Percentiles rank a stretch among this genome's conserved stretches.
Conservation (phyloP, 441 rosid genomes). For the Manihot esculenta region DNA sequence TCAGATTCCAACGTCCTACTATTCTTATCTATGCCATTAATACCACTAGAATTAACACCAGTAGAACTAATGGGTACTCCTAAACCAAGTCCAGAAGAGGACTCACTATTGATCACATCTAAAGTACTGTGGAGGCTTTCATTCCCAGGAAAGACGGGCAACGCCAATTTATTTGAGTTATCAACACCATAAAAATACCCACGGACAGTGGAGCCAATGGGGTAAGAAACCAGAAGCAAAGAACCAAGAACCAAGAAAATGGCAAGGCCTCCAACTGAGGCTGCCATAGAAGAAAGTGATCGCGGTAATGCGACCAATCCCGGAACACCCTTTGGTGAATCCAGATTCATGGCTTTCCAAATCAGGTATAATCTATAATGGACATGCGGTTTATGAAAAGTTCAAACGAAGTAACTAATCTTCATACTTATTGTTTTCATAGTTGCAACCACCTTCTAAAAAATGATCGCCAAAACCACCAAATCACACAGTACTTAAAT, state of each 20-base stretch:
- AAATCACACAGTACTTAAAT: background rate
- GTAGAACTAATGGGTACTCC: slow-evolving; percentile 26
- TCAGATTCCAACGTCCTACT: slow-evolving; percentile 14
- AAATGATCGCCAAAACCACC: slow-evolving; percentile 21
- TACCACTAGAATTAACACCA: slow-evolving; percentile 29
- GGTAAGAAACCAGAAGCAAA: slow-evolving; percentile 59
- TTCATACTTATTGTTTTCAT: background rate
- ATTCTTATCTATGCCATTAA: slow-evolving; percentile 16
- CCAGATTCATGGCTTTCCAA: slow-evolving; percentile 49
- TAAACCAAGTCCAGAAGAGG: slow-evolving; percentile 29
- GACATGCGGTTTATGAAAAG: background rate
- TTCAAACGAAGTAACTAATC: background rate
- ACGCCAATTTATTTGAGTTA: slow-evolving; percentile 30
- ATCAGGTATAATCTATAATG: background rate
- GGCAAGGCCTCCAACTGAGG: slow-evolving; percentile 58
- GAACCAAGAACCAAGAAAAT: slow-evolving; percentile 67
- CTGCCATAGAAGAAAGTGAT: slow-evolving; percentile 56
- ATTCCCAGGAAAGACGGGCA: slow-evolving; percentile 24
- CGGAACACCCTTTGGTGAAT: slow-evolving; percentile 49
- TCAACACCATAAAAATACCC: slow-evolving; percentile 62
- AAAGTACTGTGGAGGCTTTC: slow-evolving; percentile 18
- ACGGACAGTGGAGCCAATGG: slow-evolving; percentile 50
- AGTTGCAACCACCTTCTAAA: slow-evolving; percentile 1
- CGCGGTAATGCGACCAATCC: slow-evolving; percentile 49
- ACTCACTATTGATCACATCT: slow-evolving; percentile 21